These are phyloP conservation scores for Syncephalis fuscata DNA, from an alignment of 371 early-diverging fungal species.

Conservation along the genomic window DNA sequence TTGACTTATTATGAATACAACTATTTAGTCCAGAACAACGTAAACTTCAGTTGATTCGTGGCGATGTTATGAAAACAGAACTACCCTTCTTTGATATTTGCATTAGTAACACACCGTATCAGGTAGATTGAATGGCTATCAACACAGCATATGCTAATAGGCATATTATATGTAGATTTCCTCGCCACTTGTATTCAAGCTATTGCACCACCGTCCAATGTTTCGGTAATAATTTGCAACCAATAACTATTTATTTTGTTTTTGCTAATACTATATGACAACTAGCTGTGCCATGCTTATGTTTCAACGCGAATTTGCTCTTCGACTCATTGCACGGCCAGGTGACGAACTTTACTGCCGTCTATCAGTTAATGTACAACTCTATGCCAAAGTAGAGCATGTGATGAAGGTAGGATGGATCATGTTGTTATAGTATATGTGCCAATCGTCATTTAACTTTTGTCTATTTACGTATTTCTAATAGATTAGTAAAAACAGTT, in stretches of 20 bases:
- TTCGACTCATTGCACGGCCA: constrained; percentile 92
- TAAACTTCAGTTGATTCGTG: constrained; percentile 90
- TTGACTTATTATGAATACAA: background rate
- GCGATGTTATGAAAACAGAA: constrained; percentile 95
- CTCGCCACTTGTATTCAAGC: constrained; percentile 93
- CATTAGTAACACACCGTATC: constrained; percentile 99
- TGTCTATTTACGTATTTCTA: constrained; percentile 1
- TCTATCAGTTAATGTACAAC: constrained; percentile 93
- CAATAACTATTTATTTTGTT: too few species aligned
- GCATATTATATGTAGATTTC: too few species aligned
- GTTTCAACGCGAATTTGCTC: constrained; percentile 99
- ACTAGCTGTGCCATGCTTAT: constrained; percentile 81
- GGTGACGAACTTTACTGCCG: constrained; percentile 93
- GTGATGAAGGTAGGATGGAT: constrained; percentile 87
- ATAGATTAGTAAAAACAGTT: constrained; percentile 89
- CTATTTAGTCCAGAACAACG: constrained; percentile 47
- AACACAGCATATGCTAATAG: too few species aligned
- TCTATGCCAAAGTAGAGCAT: constrained; percentile 91
- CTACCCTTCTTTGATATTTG: constrained; percentile 98
- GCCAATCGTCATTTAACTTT: background rate
- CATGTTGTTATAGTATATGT: background rate
- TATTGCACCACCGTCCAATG: constrained; percentile 84
- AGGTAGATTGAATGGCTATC: constrained; percentile 40
- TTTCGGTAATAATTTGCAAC: too few species aligned
- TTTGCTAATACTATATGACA: too few species aligned